phyloP scores from a whole-genome alignment of 805 yeast species.

The Martiniozyma abietophila region DNA sequence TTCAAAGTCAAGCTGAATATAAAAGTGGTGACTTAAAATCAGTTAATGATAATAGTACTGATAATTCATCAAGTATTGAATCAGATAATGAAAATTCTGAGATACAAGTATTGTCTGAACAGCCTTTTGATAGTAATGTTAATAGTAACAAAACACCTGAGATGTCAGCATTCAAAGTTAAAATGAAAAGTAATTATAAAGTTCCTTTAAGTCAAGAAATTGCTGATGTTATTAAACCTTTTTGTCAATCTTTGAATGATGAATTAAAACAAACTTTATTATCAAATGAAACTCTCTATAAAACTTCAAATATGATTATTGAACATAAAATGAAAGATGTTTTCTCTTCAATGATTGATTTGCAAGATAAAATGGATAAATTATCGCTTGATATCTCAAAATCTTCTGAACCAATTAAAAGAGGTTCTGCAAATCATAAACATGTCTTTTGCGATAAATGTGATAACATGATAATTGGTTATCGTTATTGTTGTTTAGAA shows the following conservation, averaged over 20 bases:
- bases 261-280: conserved; percentile 1
- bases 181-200: too few relatives aligned
- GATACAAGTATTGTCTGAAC: too few relatives aligned
- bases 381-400: neutral
- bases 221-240: conserved; percentile 2
- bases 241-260: neutral
- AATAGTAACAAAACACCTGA: too few relatives aligned
- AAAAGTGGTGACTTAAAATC: too few relatives aligned
- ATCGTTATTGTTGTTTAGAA: conserved; percentile 41
- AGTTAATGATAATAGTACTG: too few relatives aligned
- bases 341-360: neutral
- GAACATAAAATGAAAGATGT: conserved; percentile 3
- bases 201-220: too few relatives aligned
- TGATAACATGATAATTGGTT: conserved; percentile 26
- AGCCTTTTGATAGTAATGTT: too few relatives aligned
- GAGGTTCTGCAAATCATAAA: conserved; percentile 11
- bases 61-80: too few relatives aligned
- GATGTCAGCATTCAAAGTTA: too few relatives aligned
- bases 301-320: neutral
- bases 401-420: neutral
- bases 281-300: neutral
- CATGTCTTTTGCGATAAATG: conserved; percentile 27
- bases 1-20: too few relatives aligned
- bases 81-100: too few relatives aligned
- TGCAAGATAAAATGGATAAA: conserved; percentile 4